Base-by-base conservation (phyloP, 805 yeast genomes). In the Starmerella kuoi region DNA sequence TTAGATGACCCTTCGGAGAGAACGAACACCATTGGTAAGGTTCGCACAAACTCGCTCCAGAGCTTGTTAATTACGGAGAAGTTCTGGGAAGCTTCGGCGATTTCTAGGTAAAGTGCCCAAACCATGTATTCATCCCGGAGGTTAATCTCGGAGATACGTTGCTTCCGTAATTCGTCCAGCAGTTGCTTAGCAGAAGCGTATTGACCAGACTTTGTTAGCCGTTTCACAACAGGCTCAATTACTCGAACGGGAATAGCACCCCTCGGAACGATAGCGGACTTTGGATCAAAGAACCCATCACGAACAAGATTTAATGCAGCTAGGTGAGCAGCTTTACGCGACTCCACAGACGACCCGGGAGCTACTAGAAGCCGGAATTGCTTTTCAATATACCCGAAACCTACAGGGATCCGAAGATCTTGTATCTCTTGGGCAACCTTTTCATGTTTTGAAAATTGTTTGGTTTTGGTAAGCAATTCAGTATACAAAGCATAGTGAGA, bases 401-500 rank as follows among this genome's bases (percentile, higher is more conserved):
- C 47, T 8, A 52, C 52, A 14, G 44, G 42, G 2, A 53, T 41
- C 12, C 43, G 45, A n/a, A 37, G 30, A 17, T 37, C 37, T 18
- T 40, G 41, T 48, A 59, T 42, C 8, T 46, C 36, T 19, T 18
- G 32, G 26, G 48, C 26, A 47, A 42, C 30, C 19, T 5, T 7
- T 25, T 50, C 45, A 2, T 52, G 55, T 33, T 44, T 39, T 5
- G 30, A 36, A 15, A 44, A 44, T 7, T 49, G 20, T 30, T 45
- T 38, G 7, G 21, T 27, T 8, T 37, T 36, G 14, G 48, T 41
- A 23, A 44, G 48, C 14, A 45, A 38, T 15, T 55, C 50, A 24
- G 55, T 47, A 30, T 58, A 43, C 11, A 56, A 35, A 0, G 56
- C 47, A 36, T 48, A 57, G 41, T 58, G 59, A 5, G 51, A 52